Evolutionary conservation across 371 early-diverging fungal species (phyloP).

Genomic region (Neoconidiobolus thromboides): DNA sequence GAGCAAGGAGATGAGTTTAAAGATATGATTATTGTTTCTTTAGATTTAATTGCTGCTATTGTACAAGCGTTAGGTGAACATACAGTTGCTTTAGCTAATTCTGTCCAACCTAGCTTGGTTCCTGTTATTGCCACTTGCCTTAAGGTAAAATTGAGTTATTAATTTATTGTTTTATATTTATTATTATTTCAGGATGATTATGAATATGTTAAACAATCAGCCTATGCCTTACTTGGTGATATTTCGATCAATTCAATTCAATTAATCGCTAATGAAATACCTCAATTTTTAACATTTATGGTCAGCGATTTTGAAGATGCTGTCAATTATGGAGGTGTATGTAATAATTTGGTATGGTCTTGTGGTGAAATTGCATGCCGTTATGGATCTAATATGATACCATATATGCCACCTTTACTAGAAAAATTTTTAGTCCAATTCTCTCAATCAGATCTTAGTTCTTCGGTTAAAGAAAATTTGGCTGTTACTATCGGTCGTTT

Average conservation of each 20-base stretch:
- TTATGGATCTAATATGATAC: slow-evolving; percentile 19
- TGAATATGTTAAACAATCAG: slow-evolving; percentile 71
- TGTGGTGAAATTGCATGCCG: slow-evolving; percentile 82
- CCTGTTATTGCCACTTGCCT: slow-evolving; percentile 60
- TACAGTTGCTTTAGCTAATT: slow-evolving; percentile 51
- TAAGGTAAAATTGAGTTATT: slow-evolving; percentile 22
- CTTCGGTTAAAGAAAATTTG: slow-evolving; percentile 73
- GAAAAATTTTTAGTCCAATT: slow-evolving; percentile 13
- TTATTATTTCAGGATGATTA: slow-evolving; percentile 20
- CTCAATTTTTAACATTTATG: slow-evolving; percentile 51
- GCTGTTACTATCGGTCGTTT: slow-evolving; percentile 88
- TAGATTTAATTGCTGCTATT: slow-evolving; percentile 83
- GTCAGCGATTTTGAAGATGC: slow-evolving; percentile 14
- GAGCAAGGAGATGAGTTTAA: slow-evolving; percentile 57
- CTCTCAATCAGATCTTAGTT: slow-evolving; percentile 47
- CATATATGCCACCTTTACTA: not conserved
- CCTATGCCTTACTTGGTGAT: slow-evolving; percentile 88
- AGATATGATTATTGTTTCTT: slow-evolving; percentile 84
- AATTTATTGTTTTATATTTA: not conserved
- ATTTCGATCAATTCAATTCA: slow-evolving; percentile 67
- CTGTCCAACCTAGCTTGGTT: slow-evolving; percentile 46
- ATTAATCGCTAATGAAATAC: slow-evolving; percentile 25
- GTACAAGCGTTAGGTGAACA: slow-evolving; percentile 69
- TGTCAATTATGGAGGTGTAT: slow-evolving; percentile 33
- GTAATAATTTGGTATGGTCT: slow-evolving; percentile 92